Base-by-base conservation (phyloP, 257 asterid genomes). In the Echium plantagineum region DNA sequence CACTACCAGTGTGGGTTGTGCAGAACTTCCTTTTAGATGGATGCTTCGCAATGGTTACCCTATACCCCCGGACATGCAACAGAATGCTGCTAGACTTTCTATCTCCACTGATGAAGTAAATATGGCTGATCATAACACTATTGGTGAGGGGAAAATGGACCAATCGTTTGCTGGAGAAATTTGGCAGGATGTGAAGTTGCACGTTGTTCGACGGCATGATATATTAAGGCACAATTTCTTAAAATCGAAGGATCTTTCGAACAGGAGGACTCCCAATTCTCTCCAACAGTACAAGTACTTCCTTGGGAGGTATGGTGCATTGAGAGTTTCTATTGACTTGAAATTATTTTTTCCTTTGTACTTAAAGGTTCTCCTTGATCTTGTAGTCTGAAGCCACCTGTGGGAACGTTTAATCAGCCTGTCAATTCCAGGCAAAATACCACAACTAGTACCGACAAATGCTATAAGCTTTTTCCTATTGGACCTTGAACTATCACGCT, bases 21-120 rank as follows among this genome's bases (percentile, higher is more conserved):
- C 82, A 55, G 96, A 85, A 76, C 89, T 90, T 67, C 96, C 98
- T 21, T 71, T 90, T 49, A 71, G 85, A 74, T 90, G 98, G 98
- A 83, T 87, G 93, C 78, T 81, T 64, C 84, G 82, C 64, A 87
- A 90, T 71, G 93, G 96, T 55, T 85, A 83, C 48, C 79, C 82
- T 1, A 74, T 90, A 59, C 98, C 98, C 59, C 66, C 60, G 15
- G 89, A 87, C 65, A 80, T 87, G 90, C 88, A 68, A 62, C 71
- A 62, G 49, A 71, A 68, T 57, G 66, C 68, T 70, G 70, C 79
- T 47, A 70, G 35, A 32, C 57, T 57, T 19, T 65, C 58, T 59
- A 65, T 68, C 61, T 70, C 83, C 42, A 67, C 42, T 22, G 63
- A 62, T 24, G 61, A 70, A 12, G 68, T 61, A 18, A 62, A 69